Percentiles rank a stretch among this genome's conserved stretches.
phyloP scores from a whole-genome alignment of 176 grass and related monocot genomes.

The Elymus sibiricus region DNA sequence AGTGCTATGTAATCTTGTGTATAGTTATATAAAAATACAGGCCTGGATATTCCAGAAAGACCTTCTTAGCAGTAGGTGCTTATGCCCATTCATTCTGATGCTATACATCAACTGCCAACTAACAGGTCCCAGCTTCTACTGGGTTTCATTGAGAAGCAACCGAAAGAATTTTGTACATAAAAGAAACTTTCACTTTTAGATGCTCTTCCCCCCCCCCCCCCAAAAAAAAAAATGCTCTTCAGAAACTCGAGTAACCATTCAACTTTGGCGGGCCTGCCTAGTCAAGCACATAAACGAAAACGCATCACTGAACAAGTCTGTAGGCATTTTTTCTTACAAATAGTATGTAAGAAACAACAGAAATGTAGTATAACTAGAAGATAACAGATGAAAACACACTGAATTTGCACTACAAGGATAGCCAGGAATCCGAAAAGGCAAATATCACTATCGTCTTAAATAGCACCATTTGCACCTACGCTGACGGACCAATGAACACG shows the following conservation, averaged over 20 bases:
- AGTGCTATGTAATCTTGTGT: background rate
- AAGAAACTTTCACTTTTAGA: background rate
- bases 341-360: background rate
- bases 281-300: background rate
- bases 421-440: background rate
- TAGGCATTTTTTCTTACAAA: background rate
- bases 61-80: background rate
- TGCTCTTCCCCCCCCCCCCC: too few relatives aligned
- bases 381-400: slow-evolving; percentile 5
- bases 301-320: background rate
- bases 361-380: background rate
- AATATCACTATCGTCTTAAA: slow-evolving; percentile 14
- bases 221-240: too few relatives aligned
- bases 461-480: background rate
- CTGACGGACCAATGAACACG: background rate
- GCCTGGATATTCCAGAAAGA: background rate
- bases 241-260: background rate
- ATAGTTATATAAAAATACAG: background rate
- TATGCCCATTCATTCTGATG: slow-evolving; percentile 1
- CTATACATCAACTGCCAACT: background rate
- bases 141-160: background rate
- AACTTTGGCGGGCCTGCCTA: background rate
- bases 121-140: background rate
- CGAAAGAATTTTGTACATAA: background rate
- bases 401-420: background rate